phyloP scores from a whole-genome alignment of 108 stramenopile species.

The Thalassiosira profunda region DNA sequence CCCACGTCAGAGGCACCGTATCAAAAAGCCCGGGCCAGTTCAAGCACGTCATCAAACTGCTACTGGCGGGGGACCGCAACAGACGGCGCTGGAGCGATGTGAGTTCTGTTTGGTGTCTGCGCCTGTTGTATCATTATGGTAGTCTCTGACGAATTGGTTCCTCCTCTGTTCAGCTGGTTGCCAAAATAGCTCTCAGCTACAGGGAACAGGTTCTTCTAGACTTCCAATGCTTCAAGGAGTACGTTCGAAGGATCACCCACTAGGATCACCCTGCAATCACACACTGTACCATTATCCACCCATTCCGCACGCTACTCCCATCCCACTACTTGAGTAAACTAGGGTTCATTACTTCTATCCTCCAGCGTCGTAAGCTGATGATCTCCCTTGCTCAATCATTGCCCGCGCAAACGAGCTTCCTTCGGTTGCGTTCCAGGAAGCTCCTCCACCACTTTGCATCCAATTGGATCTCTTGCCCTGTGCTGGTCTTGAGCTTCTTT shows the following conservation, averaged over 20 bases:
- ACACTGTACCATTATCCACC: too few species aligned
- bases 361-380: too few species aligned
- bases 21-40: slow-evolving; percentile 66
- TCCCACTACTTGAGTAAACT: too few species aligned
- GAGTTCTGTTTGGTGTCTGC: slow-evolving; percentile 6
- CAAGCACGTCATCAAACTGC: slow-evolving; percentile 63
- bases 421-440: slow-evolving; percentile 10
- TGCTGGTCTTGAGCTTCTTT: slow-evolving; percentile 12
- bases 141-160: neutral
- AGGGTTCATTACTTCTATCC: too few species aligned
- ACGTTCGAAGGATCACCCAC: too few species aligned
- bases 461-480: neutral
- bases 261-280: too few species aligned
- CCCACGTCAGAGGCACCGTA: slow-evolving; percentile 65
- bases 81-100: slow-evolving; percentile 52
- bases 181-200: slow-evolving; percentile 50
- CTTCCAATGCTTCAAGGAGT: slow-evolving; percentile 62
- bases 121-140: neutral
- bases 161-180: slow-evolving; percentile 42
- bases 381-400: too few species aligned
- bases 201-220: slow-evolving; percentile 65
- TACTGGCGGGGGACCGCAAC: slow-evolving; percentile 39
- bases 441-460: slow-evolving; percentile 28
- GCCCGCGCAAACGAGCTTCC: too few species aligned
- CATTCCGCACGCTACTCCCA: too few species aligned